phyloP scores from a whole-genome alignment of 352 stramenopile genomes.

The Salisapilia sapeloensis region DNA sequence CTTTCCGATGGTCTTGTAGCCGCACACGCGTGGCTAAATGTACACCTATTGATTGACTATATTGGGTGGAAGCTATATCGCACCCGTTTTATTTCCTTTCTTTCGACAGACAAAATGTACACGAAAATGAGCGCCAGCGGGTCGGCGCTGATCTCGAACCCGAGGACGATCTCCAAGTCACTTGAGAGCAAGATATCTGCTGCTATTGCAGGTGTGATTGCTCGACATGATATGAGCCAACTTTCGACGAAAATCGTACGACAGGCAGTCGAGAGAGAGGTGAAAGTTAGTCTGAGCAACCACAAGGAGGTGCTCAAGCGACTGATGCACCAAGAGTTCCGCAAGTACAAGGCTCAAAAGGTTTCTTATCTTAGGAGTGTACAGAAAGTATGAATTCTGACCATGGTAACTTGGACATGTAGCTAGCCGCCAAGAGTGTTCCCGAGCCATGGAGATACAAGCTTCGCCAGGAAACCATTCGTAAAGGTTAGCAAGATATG shows the following conservation, averaged over 20 bases:
- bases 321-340: constrained; percentile 73
- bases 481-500: too few species aligned
- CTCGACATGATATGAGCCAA: constrained; percentile 38
- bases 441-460: constrained; percentile 45
- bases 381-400: background rate
- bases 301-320: constrained; percentile 82
- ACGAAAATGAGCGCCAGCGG: constrained; percentile 59
- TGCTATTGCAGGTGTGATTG: constrained; percentile 50
- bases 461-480: constrained; percentile 18
- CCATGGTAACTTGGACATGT: background rate
- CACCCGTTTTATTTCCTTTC: constrained; percentile 1
- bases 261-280: constrained; percentile 68
- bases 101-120: constrained; percentile 20
- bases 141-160: constrained; percentile 51
- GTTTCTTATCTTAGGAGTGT: too few species aligned
- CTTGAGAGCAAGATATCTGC: constrained; percentile 62
- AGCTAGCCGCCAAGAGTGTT: constrained; percentile 29
- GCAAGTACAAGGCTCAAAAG: constrained; percentile 59
- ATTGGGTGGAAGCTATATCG: background rate
- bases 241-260: constrained; percentile 69
- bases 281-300: constrained; percentile 72
- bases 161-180: constrained; percentile 66
- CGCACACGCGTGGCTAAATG: background rate
- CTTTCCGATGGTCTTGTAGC: constrained; percentile 4
- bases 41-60: constrained; percentile 3